Evolutionary conservation across 805 yeast species (phyloP), one percentile per base, ranked within the genome.

Genomic region (Jamesozyma spencerorum): DNA sequence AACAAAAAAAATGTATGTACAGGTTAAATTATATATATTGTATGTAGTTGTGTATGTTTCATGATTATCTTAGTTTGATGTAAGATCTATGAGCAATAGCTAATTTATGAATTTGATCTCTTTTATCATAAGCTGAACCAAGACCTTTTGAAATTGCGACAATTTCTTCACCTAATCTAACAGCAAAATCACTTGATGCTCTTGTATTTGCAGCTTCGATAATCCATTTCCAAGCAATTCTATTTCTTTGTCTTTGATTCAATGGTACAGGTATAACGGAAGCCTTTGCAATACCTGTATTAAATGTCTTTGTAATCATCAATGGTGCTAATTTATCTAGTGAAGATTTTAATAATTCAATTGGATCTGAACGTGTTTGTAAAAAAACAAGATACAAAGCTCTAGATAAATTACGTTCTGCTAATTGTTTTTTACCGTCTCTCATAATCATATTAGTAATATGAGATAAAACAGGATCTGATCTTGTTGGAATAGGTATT

Each of bases 151-250:
- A 70, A 24, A 92, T 92, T 39, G 81, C 69, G 30, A 85, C 58
- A 44, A 92, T 75, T 64, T 92, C 97, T 64, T 92, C 97, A 30
- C 88, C 87, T 35, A 92, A 70, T 55, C 97, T 75, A 31, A 92
- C 97, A 2, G 94, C 69, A 54, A 83, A 83, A 54, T 84, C 92
- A 43, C 78, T 75, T 14, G 88, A 79, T 36, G 78, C 79, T 60
- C 94, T 79, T 54, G 82, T 79, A 44, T 77, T 73, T 31, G 94
- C 75, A 17, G 94, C 86, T 45, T 85, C 95, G 40, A 87, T 63
- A 37, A 92, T 81, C 97, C 97, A 92, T 48, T 70, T 64, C 70
- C 94, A 84, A 2, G 97, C 96, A 54, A 75, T 77, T 63, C 96
- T 76, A 51, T 77, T 69, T 62, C 97, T 75, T 64, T 87, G 95